Percentiles rank a stretch among this genome's conserved stretches.
These are phyloP conservation scores for Oenanthe sinensis DNA, from an alignment of 129 eudicot species.

Conservation along the genomic window DNA sequence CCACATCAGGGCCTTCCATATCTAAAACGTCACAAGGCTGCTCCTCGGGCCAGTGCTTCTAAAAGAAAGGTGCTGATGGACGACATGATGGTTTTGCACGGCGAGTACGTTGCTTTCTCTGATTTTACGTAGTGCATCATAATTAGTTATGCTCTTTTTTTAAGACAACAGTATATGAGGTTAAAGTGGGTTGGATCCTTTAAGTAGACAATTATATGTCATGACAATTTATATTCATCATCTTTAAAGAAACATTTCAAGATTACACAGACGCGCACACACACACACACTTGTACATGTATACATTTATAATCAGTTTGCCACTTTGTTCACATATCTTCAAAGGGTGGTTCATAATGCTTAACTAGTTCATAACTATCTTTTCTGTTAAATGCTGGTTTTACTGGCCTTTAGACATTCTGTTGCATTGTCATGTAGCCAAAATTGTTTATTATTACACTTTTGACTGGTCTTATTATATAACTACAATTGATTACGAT, in stretches of 20 bases:
- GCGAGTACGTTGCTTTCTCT: conserved; percentile 48
- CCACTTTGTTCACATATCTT: not conserved
- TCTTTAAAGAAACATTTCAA: not conserved
- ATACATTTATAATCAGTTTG: not conserved
- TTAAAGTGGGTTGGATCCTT: not conserved
- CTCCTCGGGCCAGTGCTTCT: conserved; percentile 36
- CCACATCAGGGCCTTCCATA: conserved; percentile 41
- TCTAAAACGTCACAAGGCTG: conserved; percentile 50
- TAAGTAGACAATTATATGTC: not conserved
- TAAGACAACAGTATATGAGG: not conserved
- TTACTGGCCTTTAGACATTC: not conserved
- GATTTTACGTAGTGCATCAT: not conserved
- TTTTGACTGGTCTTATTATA: not conserved
- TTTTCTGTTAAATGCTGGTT: not conserved
- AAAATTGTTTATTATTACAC: not conserved
- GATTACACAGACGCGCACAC: not conserved
- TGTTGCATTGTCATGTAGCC: not conserved
- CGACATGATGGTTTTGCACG: conserved; percentile 86
- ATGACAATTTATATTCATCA: not conserved
- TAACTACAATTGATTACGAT: not conserved
- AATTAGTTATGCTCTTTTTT: conserved; percentile 18
- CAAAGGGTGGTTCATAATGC: not conserved
- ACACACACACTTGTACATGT: not conserved
- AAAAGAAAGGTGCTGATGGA: conserved; percentile 91
- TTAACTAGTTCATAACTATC: not conserved